These are phyloP conservation scores for Penicillium sp. DNA, from an alignment of 2,329 filamentous ascomycete species.

Conservation along the genomic window DNA sequence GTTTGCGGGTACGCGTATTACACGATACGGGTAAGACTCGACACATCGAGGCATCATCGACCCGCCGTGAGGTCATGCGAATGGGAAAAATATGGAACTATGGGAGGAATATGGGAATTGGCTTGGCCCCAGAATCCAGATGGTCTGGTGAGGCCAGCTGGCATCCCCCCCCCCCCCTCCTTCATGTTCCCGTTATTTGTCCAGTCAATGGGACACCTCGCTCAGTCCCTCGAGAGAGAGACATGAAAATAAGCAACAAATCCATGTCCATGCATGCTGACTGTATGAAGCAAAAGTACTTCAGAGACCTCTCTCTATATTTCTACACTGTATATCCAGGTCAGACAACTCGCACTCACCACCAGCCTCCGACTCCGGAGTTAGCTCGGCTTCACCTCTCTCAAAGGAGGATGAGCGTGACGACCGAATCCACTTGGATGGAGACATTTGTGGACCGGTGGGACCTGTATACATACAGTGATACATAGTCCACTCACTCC, in stretches of 20 bases:
- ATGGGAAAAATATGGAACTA: not conserved
- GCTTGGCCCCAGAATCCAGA: not conserved
- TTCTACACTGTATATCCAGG: not conserved
- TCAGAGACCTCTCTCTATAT: not conserved
- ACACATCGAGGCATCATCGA: constrained; percentile 29
- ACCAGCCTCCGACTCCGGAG: constrained; percentile 11
- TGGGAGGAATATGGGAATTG: constrained; percentile 7
- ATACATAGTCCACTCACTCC: constrained; percentile 11
- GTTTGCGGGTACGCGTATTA: constrained; percentile 23
- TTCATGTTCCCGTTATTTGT: not conserved
- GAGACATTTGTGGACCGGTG: constrained; percentile 16
- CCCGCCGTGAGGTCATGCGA: constrained; percentile 31
- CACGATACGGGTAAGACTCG: constrained; percentile 21
- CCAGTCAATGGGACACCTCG: not conserved
- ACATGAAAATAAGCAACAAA: not conserved
- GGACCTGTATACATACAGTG: constrained; percentile 14
- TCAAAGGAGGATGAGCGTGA: not conserved
- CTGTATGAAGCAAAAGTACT: not conserved
- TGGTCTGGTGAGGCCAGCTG: constrained; percentile 20
- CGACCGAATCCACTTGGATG: constrained; percentile 25
- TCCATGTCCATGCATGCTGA: not conserved
- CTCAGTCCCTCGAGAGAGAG: not conserved
- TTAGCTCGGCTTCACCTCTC: constrained; percentile 13
- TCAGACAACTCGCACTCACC: not conserved
- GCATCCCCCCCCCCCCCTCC: not conserved